Conservation (phyloP, 768 basidiomycete species). For the Macrolepiota fuliginosa region DNA sequence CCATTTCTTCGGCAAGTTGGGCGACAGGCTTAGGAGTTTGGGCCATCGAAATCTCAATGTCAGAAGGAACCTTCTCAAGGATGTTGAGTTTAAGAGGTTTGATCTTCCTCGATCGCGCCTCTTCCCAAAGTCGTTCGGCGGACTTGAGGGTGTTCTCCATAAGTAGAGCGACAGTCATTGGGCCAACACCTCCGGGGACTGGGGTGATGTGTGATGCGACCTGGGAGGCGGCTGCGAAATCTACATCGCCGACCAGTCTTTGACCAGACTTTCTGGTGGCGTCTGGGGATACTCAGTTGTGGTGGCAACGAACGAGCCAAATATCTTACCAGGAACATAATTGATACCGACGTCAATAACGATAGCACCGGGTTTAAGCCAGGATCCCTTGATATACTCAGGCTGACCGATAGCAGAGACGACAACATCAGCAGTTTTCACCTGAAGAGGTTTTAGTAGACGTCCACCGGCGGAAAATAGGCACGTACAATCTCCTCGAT, state of each 20-base stretch:
- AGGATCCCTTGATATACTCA: constrained; percentile 86
- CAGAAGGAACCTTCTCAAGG: constrained; percentile 86
- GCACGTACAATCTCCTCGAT: constrained; percentile 70
- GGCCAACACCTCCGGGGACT: constrained; percentile 97
- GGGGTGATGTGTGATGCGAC: constrained; percentile 93
- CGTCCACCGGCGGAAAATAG: neutral
- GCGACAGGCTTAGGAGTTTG: constrained; percentile 90
- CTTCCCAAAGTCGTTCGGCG: constrained; percentile 79
- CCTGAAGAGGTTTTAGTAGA: constrained; percentile 35
- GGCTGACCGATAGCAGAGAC: constrained; percentile 97
- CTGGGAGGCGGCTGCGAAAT: constrained; percentile 71
- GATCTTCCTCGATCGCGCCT: constrained; percentile 61
- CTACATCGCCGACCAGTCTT: constrained; percentile 94
- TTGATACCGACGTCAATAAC: constrained; percentile 99
- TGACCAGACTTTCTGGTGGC: constrained; percentile 91
- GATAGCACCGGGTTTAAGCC: constrained; percentile 93
- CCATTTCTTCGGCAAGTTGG: constrained; percentile 85
- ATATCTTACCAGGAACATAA: constrained; percentile 73
- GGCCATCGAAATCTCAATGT: constrained; percentile 94
- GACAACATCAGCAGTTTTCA: constrained; percentile 86
- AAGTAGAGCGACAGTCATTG: constrained; percentile 99
- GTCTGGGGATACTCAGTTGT: constrained; percentile 44
- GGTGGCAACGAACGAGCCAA: neutral
- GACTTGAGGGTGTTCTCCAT: constrained; percentile 92
- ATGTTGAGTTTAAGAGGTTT: constrained; percentile 79